Evolutionary conservation across 2,329 filamentous ascomycete genomes (phyloP), one percentile per base, ranked within the genome.

Genomic region (Spiromastix sp.): DNA sequence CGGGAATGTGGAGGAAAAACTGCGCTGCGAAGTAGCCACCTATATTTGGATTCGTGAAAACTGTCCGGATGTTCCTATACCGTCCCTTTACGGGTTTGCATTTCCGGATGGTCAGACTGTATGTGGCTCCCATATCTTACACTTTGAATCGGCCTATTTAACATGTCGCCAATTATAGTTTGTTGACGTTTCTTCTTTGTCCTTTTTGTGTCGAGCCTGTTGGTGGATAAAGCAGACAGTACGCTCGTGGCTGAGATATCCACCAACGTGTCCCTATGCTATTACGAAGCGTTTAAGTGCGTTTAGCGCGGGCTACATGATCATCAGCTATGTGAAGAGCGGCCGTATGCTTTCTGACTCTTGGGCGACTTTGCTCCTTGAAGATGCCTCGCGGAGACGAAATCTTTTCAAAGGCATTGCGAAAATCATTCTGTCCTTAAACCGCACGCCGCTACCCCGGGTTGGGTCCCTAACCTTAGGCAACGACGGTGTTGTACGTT

Each of bases 1-100:
- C 9, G 64, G 61, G 9, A 64, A 55, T 27, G 51, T 55, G 10
- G n/a, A n/a, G n/a, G n/a, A n/a, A n/a, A n/a, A n/a, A n/a, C n/a
- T n/a, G n/a, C n/a, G n/a, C n/a, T n/a, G 56, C 38, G 61, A 66
- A 46, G 59, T 52, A 9, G 61, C 52, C 2, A 59, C 59, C 2
- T 66, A 58, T 41, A 47, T 55, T 15, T 64, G 56, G 57, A 46
- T 65, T 3, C 43, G 56, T 24, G 45, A 58, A 11, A 44, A 63
- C 30, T 64, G 56, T 38, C 55, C 56, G 6, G 34, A 45, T 25
- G 44, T 67, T 17, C 56, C 54, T 9, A 56, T 59, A 17, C 57
- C 57, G 34, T 40, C 42, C 2, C 42, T 62, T 21, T 51, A 48
- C 35, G 55, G 53, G 2, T 57, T 63, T 48, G 57, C 48, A 3